A percentile compares a stretch with the other conserved stretches of the same genome.
Evolutionary conservation across 2,329 filamentous ascomycete genomes (phyloP).

Genomic region (Tolypocladium sp.): DNA sequence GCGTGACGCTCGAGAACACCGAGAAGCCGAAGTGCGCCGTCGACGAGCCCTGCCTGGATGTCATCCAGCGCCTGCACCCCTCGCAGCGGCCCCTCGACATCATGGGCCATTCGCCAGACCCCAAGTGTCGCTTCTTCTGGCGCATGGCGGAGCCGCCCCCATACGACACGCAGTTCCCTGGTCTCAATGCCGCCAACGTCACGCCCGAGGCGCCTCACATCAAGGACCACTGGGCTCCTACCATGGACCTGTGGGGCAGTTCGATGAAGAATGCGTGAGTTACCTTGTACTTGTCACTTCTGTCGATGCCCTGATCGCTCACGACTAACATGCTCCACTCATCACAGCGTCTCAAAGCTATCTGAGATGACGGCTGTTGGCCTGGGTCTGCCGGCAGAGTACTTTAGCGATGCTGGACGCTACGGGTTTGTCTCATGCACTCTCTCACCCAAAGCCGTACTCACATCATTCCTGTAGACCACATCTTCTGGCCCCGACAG

Average conservation of each 20-base stretch:
- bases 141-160: constrained; percentile 45
- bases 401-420: constrained; percentile 44
- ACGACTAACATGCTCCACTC: not conserved
- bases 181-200: constrained; percentile 45
- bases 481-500: constrained; percentile 51
- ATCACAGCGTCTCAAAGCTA: constrained; percentile 40
- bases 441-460: not conserved
- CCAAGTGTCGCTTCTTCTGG: constrained; percentile 58
- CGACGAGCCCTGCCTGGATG: constrained; percentile 48
- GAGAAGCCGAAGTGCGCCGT: constrained; percentile 56
- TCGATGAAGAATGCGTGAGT: constrained; percentile 53
- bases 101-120: constrained; percentile 44
- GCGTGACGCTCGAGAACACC: constrained; percentile 53
- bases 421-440: constrained; percentile 36
- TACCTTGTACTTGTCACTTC: not conserved
- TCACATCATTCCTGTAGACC: constrained; percentile 27
- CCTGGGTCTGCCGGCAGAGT: constrained; percentile 40
- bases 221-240: constrained; percentile 38
- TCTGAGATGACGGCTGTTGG: constrained; percentile 51
- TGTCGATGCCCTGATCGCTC: not conserved
- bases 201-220: constrained; percentile 41
- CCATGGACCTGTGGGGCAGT: constrained; percentile 48
- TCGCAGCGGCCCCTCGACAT: constrained; percentile 50
- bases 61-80: constrained; percentile 45
- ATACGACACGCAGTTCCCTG: constrained; percentile 45